Evolutionary conservation across 257 asterid genomes (phyloP), one percentile per base, ranked within the genome.

Genomic region (Solanum gandarillasii): DNA sequence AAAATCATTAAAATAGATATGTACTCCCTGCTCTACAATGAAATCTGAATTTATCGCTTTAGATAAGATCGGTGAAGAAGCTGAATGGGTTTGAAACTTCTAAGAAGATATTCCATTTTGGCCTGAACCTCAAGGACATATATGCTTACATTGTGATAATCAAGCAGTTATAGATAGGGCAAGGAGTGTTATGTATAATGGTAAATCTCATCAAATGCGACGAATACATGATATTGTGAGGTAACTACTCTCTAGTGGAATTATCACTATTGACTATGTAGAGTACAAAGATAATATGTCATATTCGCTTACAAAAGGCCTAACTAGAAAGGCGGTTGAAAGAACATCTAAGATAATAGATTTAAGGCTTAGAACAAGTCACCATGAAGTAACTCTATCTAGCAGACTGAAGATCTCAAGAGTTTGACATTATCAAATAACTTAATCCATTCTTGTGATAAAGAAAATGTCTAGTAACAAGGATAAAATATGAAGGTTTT

Each of bases 21-120:
- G 60, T 52, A 52, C 8, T 16, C 0, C 23, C 9, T 0, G 0
- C 23, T 52, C n/a, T 2, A 52, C 4, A 52, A 52, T 52, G n/a
- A 52, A 52, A 52, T 52, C 9, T 6, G 62, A 18, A 52, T 16
- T 1, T 18, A 52, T 52, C n/a, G n/a, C 4, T 52, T 52, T 52
- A 52, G 62, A 18, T 52, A 52, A 18, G n/a, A 4, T 6, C 9
- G 23, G 0, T 1, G 10, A 52, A 6, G 4, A 52, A 52, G 1
- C 23, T 18, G 1, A 52, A 18, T 52, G 1, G 6, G 9, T 52
- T 18, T 0, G 9, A 52, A 52, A 16, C 3, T 52, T 52, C 62
- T 18, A 52, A 52, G 62, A 52, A 52, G 7, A 18, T 6, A 52
- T 16, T 52, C n/a, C 9, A 52, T 2, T 52, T 18, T 52, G 62